phyloP scores from a whole-genome alignment of 2,329 filamentous ascomycete genomes.

The Pseudogymnoascus sp. region DNA sequence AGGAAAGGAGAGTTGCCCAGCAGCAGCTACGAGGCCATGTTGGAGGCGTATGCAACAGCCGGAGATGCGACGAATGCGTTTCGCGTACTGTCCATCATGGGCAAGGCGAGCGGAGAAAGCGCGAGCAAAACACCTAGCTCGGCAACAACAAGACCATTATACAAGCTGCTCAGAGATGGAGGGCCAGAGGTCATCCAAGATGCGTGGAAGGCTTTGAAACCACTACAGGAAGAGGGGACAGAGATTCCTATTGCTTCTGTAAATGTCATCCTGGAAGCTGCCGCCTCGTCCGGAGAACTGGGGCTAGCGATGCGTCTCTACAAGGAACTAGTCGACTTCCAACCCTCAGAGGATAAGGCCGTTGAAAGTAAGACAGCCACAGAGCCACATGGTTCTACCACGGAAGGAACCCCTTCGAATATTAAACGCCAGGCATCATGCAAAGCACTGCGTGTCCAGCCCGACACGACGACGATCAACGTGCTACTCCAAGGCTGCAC shows the following conservation, averaged over 20 bases:
- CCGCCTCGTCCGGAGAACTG: conserved; percentile 32
- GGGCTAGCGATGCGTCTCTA: conserved; percentile 51
- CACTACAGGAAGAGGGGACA: conserved; percentile 42
- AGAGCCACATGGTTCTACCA: too few species aligned
- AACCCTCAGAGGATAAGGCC: conserved; percentile 25
- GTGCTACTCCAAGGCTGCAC: conserved; percentile 45
- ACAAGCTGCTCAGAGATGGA: conserved; percentile 43
- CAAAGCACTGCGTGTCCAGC: background rate
- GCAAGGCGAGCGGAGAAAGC: conserved; percentile 47
- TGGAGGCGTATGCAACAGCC: conserved; percentile 58
- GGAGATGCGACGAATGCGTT: conserved; percentile 60
- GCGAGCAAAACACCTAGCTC: conserved; percentile 35
- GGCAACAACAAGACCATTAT: conserved; percentile 57
- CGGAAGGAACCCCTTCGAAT: background rate
- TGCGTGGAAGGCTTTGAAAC: conserved; percentile 49
- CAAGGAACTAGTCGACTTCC: conserved; percentile 45
- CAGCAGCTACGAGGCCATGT: conserved; percentile 72
- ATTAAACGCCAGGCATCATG: background rate
- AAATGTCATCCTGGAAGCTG: conserved; percentile 35
- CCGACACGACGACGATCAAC: conserved; percentile 50
- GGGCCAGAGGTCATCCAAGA: conserved; percentile 37
- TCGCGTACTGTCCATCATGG: conserved; percentile 66
- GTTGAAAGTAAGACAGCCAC: background rate
- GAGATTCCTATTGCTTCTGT: conserved; percentile 43
- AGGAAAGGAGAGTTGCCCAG: conserved; percentile 50